Evolutionary conservation across 371 early-diverging fungal genomes (phyloP), one percentile per base, ranked within the genome.

Genomic region (Rhizopus microsporus): DNA sequence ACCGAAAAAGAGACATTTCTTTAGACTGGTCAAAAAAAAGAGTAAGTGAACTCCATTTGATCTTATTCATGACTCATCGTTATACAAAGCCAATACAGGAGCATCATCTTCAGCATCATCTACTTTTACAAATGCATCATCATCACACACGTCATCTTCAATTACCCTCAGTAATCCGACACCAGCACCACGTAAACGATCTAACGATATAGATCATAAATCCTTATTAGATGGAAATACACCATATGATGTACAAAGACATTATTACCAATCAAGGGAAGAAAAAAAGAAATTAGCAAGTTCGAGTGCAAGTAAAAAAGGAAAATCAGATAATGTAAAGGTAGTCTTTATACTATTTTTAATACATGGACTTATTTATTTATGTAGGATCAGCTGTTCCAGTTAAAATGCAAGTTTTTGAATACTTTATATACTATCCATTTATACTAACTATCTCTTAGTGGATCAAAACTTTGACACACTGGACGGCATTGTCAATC

Each of bases 401-500:
- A 51, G 7, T 32, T 65, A 44, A 65, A 56, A 34, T 50, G 65
- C 44, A 60, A 56, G 65, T 50, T 47, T 0, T 43, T 8, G 13
- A 12, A 3, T 42, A 31, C 16, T 34, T 43, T 9, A 17, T 8
- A 37, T 30, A 7, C 4, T 3, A 33, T 37, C n/a, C 35, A 40
- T 42, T 42, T 17, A 16, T 44, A 13, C n/a, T 43, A 15, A 38
- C 39, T 54, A 17, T 57, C 32, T 45, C 12, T 57, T 53, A 77
- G 78, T 80, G 70, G 76, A 82, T 57, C 69, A 74, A 45, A 74
- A 77, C 39, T 72, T 79, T 61, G 70, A 71, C 40, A 67, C 65
- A 34, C 75, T 83, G 80, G 76, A 81, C 45, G 83, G 80, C 9
- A 83, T 83, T 54, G 72, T 83, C 35, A 75, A 77, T 38, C 57